Evolutionary conservation across 2,329 filamentous ascomycete species (phyloP).

Genomic region (Arthrobotrys musiformis): DNA sequence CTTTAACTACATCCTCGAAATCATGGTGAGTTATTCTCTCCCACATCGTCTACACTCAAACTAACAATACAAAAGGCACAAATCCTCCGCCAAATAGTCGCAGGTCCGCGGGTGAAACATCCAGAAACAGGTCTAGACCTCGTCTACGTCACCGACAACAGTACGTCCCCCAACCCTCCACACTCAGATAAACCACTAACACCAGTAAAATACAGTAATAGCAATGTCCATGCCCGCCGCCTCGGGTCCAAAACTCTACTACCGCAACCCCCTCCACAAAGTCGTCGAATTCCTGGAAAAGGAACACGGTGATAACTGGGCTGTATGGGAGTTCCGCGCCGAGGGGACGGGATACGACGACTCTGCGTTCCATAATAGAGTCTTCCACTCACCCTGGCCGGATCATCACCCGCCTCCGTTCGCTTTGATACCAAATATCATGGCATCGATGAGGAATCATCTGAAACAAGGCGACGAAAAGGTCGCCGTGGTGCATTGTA

Average conservation of each 20-base stretch:
- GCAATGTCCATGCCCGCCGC: constrained; percentile 87
- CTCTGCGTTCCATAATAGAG: constrained; percentile 82
- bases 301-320: constrained; percentile 85
- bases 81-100: constrained; percentile 88
- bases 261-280: constrained; percentile 89
- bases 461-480: constrained; percentile 70
- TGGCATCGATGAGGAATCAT: constrained; percentile 94
- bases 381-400: constrained; percentile 94
- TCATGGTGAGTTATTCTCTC: constrained; percentile 25
- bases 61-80: constrained; percentile 25
- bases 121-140: constrained; percentile 89
- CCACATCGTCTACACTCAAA: not conserved
- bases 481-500: constrained; percentile 94
- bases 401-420: constrained; percentile 98
- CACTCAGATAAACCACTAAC: too few relatives aligned
- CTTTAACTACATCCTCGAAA: constrained; percentile 11
- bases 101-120: constrained; percentile 83
- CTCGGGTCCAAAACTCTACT: constrained; percentile 89
- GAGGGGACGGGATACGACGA: constrained; percentile 97
- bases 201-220: constrained; percentile 69
- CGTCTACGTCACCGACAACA: constrained; percentile 91
- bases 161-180: constrained; percentile 70
- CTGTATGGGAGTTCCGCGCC: constrained; percentile 97
- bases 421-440: constrained; percentile 83
- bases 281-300: constrained; percentile 88